Base-by-base conservation (phyloP, 495 filamentous ascomycete species). In the Trypethelium eluteriae region DNA sequence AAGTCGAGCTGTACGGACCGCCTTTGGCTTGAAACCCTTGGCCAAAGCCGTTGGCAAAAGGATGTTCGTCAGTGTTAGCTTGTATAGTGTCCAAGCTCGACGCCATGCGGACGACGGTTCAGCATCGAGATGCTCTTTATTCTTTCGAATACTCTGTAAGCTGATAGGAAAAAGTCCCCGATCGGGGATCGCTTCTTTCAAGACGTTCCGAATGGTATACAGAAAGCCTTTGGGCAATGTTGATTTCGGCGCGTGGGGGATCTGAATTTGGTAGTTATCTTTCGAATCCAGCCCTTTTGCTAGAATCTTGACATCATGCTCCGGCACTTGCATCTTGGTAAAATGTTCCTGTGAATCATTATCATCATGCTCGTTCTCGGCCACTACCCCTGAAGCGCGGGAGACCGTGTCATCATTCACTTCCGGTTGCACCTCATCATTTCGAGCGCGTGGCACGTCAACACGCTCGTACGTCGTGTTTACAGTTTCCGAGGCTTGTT, bases 211-310 rank as follows among this genome's bases (percentile, higher is more conserved):
- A 53, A 53, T 25, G 49, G 49, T 53, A 53, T 53, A 53, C 49
- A 53, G 49, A n/a, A 53, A 53, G n/a, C 49, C 49, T 53, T 53
- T n/a, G 49, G 49, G 49, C 49, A 53, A 53, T 25, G 49, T 53
- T 53, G 49, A 14, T 53, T 18, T 53, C 18, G 49, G 49, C 16
- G 49, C 49, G n/a, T 53, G 12, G 18, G 49, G 49, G 49, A 53
- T 53, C 49, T 53, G 49, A 53, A 53, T 53, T 53, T 53, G 49
- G 49, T 53, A 53, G 49, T 53, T 53, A 25, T 53, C 49, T 53
- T 53, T 2, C 49, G 49, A 53, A 53, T 25, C 49, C 49, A 53
- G n/a, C 16, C 18, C 49, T 53, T 53, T 53, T 53, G 49, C 49
- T 53, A 53, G 49, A 53, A 53, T n/a, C 49, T 53, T 18, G 49